Conservation (phyloP, 148 eudicot species). For the Camellia lanceoleosa region DNA sequence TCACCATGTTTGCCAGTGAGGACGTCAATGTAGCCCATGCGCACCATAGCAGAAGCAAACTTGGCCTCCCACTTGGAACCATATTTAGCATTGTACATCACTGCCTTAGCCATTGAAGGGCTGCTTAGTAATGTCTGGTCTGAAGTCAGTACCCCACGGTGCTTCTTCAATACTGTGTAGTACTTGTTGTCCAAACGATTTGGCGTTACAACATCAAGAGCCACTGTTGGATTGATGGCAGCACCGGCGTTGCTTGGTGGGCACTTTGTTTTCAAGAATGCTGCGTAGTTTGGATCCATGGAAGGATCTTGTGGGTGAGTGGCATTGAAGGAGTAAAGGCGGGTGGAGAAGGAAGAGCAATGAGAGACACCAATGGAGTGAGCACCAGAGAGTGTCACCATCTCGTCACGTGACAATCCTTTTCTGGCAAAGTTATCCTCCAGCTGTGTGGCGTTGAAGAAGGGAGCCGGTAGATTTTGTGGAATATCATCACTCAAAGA, state of each 20-base stretch:
- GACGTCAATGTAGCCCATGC: conserved; percentile 33
- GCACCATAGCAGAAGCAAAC: conserved; percentile 41
- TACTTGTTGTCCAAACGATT: conserved; percentile 32
- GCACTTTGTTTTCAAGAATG: conserved; percentile 22
- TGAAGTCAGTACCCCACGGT: conserved; percentile 27
- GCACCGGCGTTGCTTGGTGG: neutral
- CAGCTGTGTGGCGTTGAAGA: conserved; percentile 24
- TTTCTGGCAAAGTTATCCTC: conserved; percentile 28
- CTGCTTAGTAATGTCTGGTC: conserved; percentile 31
- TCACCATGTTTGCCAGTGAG: conserved; percentile 30
- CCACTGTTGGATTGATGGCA: conserved; percentile 4
- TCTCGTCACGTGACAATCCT: conserved; percentile 33
- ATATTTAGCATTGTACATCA: conserved; percentile 17
- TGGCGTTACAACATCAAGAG: conserved; percentile 28
- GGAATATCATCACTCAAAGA: conserved; percentile 27
- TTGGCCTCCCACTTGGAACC: conserved; percentile 21
- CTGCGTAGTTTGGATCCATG: conserved; percentile 19
- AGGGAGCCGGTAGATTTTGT: conserved; percentile 26
- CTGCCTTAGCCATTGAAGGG: conserved; percentile 18
- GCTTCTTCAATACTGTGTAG: conserved; percentile 20
- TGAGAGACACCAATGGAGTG: conserved; percentile 42
- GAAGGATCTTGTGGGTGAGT: conserved; percentile 24
- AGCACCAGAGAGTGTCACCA: conserved; percentile 49
- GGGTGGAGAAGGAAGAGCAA: conserved; percentile 27
- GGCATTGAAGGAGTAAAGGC: conserved; percentile 19